A percentile compares a stretch with the other conserved stretches of the same genome.
These are phyloP conservation scores for Phaeotremella skinneri DNA, from an alignment of 768 basidiomycete species.

Conservation along the genomic window DNA sequence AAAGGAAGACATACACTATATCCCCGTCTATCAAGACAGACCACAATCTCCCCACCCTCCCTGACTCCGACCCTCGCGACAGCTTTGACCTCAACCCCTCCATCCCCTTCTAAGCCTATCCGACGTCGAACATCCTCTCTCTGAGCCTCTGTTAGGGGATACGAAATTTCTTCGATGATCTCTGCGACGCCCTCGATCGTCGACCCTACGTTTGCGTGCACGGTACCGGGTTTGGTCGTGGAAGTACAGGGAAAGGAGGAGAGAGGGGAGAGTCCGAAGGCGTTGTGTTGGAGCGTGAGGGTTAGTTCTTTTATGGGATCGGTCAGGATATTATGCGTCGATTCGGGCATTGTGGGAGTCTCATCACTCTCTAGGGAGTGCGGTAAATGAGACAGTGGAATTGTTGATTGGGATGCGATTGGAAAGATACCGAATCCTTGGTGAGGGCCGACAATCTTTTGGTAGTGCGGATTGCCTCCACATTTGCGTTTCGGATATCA, in stretches of 20 bases:
- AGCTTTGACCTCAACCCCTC: no score
- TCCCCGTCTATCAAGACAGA: no score
- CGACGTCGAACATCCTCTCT: slow-evolving; percentile 9
- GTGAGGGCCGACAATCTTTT: slow-evolving; percentile 2
- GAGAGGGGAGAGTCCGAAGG: slow-evolving; percentile 18
- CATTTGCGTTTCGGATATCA: neutral
- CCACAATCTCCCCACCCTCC: no score
- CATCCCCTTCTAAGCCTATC: no score
- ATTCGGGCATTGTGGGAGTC: neutral
- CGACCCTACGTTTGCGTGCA: no score
- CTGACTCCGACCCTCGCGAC: no score
- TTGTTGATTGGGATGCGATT: slow-evolving; percentile 1
- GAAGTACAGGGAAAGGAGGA: neutral
- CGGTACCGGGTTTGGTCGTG: neutral
- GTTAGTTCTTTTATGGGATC: slow-evolving; percentile 23
- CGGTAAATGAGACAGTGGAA: no score
- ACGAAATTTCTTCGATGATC: slow-evolving; percentile 15
- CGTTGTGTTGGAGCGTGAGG: slow-evolving; percentile 12
- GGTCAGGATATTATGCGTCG: slow-evolving; percentile 20
- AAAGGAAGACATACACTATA: no score
- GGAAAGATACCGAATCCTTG: slow-evolving; percentile 2
- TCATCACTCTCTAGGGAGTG: no score
- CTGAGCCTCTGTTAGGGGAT: slow-evolving; percentile 21
- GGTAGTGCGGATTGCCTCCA: neutral
- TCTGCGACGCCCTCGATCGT: no score